A percentile compares a stretch with the other conserved stretches of the same genome.
Evolutionary conservation across 768 basidiomycete genomes (phyloP).

Genomic region (Lentinula detonsa): DNA sequence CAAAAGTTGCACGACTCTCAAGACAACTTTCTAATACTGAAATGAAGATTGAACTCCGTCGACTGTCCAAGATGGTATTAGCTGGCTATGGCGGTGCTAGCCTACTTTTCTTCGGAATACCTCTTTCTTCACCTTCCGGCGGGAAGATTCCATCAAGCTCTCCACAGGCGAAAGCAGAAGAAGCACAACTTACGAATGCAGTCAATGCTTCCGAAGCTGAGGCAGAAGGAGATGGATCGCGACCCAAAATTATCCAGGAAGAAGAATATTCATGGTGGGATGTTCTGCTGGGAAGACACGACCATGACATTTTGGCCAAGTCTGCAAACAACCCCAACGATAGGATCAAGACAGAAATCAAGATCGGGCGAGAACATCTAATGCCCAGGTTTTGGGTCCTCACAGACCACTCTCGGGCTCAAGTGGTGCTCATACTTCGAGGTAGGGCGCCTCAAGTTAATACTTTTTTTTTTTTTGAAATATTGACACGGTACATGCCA

Average conservation of each 20-base stretch:
- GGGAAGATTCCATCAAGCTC: slow-evolving; percentile 21
- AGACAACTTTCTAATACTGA: slow-evolving; percentile 34
- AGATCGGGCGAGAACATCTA: slow-evolving; percentile 56
- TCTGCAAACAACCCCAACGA: slow-evolving; percentile 31
- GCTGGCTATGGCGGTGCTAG: slow-evolving; percentile 83
- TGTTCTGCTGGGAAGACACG: slow-evolving; percentile 71
- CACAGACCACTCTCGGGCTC: slow-evolving; percentile 68
- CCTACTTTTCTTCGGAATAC: slow-evolving; percentile 74
- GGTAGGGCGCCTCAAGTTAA: slow-evolving; percentile 26
- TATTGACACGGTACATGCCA: slow-evolving; percentile 12
- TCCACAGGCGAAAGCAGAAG: slow-evolving; percentile 46
- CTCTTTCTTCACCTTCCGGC: slow-evolving; percentile 28
- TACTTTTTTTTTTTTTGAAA: background rate
- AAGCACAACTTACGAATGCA: slow-evolving; percentile 55
- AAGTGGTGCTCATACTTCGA: slow-evolving; percentile 73
- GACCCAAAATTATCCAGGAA: slow-evolving; percentile 1
- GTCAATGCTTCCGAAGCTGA: slow-evolving; percentile 71
- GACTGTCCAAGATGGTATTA: slow-evolving; percentile 77
- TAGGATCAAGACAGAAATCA: slow-evolving; percentile 25
- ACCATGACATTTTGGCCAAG: slow-evolving; percentile 75
- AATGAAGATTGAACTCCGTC: slow-evolving; percentile 64
- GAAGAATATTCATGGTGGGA: slow-evolving; percentile 78
- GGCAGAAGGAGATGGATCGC: slow-evolving; percentile 34
- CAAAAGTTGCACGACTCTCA: background rate
- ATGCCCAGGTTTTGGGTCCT: slow-evolving; percentile 87